phyloP scores from a whole-genome alignment of 352 stramenopile species.

The Phytophthora cactorum region DNA sequence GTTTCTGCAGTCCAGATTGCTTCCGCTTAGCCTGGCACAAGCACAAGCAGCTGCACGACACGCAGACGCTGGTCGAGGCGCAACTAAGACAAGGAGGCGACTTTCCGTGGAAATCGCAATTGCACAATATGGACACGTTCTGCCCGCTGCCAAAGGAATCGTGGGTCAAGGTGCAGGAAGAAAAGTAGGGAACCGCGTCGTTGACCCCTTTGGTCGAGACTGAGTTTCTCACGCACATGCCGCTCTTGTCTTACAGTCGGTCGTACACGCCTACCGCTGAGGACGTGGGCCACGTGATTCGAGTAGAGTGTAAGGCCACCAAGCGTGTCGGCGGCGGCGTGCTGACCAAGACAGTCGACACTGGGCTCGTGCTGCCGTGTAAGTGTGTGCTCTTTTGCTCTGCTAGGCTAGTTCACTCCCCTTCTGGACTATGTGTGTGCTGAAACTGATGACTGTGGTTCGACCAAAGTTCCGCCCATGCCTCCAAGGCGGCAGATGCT shows the following conservation, averaged over 20 bases:
- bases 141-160: constrained; percentile 57
- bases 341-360: constrained; percentile 82
- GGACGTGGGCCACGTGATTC: constrained; percentile 82
- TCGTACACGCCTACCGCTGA: constrained; percentile 70
- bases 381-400: constrained; percentile 45
- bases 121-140: constrained; percentile 64
- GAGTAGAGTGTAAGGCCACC: constrained; percentile 78
- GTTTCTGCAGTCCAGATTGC: constrained; percentile 74
- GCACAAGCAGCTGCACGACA: constrained; percentile 71
- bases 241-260: constrained; percentile 51
- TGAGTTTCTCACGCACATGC: constrained; percentile 39
- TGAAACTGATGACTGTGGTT: constrained; percentile 38
- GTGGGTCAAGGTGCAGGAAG: constrained; percentile 69
- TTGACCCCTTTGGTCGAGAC: constrained; percentile 28
- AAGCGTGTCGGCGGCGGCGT: constrained; percentile 57
- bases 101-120: constrained; percentile 66
- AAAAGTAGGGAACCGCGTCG: constrained; percentile 59
- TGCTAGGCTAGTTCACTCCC: constrained; percentile 14
- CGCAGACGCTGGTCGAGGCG: constrained; percentile 30
- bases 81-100: constrained; percentile 18
- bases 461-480: constrained; percentile 70
- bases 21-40: constrained; percentile 70
- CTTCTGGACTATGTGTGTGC: constrained; percentile 17
- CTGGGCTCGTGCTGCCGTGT: constrained; percentile 88
- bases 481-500: constrained; percentile 84